Evolutionary conservation across 2,329 filamentous ascomycete genomes (phyloP), one percentile per base, ranked within the genome.

Genomic region (Diaporthe sp.): DNA sequence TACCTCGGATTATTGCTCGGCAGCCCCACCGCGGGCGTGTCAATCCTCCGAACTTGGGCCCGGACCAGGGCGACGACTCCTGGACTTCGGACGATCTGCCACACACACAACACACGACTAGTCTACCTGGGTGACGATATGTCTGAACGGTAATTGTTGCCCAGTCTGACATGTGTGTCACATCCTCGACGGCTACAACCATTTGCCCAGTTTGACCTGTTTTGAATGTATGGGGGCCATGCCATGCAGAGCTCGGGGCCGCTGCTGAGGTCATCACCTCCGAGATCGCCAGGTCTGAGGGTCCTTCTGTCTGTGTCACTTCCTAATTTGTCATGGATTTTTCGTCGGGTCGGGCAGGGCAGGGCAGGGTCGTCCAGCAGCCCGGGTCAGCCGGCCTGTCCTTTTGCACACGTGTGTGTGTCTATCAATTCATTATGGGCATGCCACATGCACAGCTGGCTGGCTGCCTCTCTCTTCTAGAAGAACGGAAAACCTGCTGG

Each of bases 1-100:
- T 39, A 70, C 65, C 34, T 70, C 65, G 65, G 65, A 70, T 70
- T 55, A 42, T 55, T 70, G 65, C 65, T 70, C 65, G 65, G 65
- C 65, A 42, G 65, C 65, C 65, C 65, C 65, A 42, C 65, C 5
- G 49, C 65, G 65, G 65, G 46, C 49, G 28, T 55, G 65, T 70
- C 65, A 70, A 70, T 70, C 49, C 65, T 70, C 44, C 31, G 31
- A 39, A 25, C 62, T 39, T 67, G 62, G 42, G 28, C 12, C 31
- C 17, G 6, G 6, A 19, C 42, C 22, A 51, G 31, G 44, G 39
- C 19, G n/a, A 62, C 34, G 0, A 31, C 60, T 39, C 4, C 22
- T 53, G 46, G 2, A 53, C 65, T 55, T 53, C 31, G 46, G 65
- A 68, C 17, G 31, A 68, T 68, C 65, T 39, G 53, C 46, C 65